Percentiles rank a stretch among this genome's conserved stretches.
These are phyloP conservation scores for Fusarium sterilihyphosum DNA, from an alignment of 2,329 filamentous ascomycete genomes.

Conservation along the genomic window DNA sequence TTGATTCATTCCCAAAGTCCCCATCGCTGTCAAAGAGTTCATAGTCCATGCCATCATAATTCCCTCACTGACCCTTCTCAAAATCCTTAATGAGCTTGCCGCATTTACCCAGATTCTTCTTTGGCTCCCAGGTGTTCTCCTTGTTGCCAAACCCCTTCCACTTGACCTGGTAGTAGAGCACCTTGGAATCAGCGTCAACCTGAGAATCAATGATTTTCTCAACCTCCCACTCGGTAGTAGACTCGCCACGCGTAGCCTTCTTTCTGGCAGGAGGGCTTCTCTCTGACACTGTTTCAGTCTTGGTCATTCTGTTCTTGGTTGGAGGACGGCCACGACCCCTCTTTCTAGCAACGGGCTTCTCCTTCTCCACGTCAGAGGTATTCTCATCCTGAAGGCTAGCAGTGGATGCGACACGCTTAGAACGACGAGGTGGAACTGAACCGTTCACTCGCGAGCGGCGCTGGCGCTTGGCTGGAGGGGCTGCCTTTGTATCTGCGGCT, in stretches of 20 bases:
- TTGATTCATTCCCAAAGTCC: not conserved
- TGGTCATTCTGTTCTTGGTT: conserved; percentile 15
- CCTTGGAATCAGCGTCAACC: conserved; percentile 50
- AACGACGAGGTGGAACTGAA: conserved; percentile 15
- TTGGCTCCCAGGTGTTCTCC: conserved; percentile 65
- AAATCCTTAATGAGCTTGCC: conserved; percentile 49
- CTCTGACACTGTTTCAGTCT: not conserved
- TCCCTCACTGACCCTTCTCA: conserved; percentile 38
- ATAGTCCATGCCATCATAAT: not conserved
- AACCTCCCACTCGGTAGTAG: conserved; percentile 55
- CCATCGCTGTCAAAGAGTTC: not conserved
- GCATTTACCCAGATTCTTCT: conserved; percentile 55
- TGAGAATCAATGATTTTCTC: conserved; percentile 57
- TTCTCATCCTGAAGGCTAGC: not conserved
- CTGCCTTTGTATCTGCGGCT: not conserved
- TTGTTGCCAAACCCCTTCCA: conserved; percentile 59
- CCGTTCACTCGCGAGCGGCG: not conserved
- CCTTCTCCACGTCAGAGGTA: not conserved
- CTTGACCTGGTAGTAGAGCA: conserved; percentile 60
- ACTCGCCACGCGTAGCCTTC: conserved; percentile 20
- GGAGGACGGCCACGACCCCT: conserved; percentile 22
- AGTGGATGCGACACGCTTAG: conserved; percentile 13
- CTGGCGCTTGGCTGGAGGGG: conserved; percentile 17
- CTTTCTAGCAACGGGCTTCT: not conserved
- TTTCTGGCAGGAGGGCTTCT: not conserved